A percentile compares a stretch with the other conserved stretches of the same genome.
These are phyloP conservation scores for Calonectria naviculata DNA, from an alignment of 2,329 filamentous ascomycete species.

Conservation along the genomic window DNA sequence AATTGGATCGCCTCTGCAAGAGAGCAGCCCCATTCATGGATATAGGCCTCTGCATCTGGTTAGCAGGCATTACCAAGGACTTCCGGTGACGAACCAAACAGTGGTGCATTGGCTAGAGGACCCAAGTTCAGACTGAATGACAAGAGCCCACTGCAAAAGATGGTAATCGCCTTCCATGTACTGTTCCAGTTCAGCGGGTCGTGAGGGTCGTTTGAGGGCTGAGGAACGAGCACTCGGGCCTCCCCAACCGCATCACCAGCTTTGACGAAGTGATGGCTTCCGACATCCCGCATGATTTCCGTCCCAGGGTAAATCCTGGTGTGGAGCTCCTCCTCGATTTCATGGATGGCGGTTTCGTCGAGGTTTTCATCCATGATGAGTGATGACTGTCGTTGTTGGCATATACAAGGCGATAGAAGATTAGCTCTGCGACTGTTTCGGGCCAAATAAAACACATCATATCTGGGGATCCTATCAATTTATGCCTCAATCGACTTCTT, in stretches of 20 bases:
- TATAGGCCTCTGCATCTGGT: constrained; percentile 12
- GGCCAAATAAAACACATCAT: no score
- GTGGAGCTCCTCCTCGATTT: constrained; percentile 19
- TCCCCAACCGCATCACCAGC: constrained; percentile 15
- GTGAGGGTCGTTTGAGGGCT: constrained; percentile 15
- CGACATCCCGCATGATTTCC: constrained; percentile 22
- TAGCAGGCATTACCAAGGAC: background rate
- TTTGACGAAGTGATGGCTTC: constrained; percentile 16
- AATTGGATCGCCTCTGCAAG: constrained; percentile 19
- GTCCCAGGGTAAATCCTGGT: constrained; percentile 17
- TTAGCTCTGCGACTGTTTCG: background rate
- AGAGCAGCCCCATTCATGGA: constrained; percentile 12
- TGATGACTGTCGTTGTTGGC: background rate
- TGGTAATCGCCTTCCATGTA: constrained; percentile 17
- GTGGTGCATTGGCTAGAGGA: constrained; percentile 9
- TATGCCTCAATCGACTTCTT: background rate
- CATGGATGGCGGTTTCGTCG: constrained; percentile 16
- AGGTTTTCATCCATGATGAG: constrained; percentile 13
- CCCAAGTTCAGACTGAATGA: constrained; percentile 19
- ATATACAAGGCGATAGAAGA: no score
- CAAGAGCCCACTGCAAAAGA: constrained; percentile 10
- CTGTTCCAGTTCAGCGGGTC: constrained; percentile 19
- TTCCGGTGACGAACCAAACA: background rate
- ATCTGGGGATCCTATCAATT: background rate
- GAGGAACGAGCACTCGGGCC: constrained; percentile 14